phyloP scores from a whole-genome alignment of 1,284 basidiomycete species.

The Heterobasidion occidentale region DNA sequence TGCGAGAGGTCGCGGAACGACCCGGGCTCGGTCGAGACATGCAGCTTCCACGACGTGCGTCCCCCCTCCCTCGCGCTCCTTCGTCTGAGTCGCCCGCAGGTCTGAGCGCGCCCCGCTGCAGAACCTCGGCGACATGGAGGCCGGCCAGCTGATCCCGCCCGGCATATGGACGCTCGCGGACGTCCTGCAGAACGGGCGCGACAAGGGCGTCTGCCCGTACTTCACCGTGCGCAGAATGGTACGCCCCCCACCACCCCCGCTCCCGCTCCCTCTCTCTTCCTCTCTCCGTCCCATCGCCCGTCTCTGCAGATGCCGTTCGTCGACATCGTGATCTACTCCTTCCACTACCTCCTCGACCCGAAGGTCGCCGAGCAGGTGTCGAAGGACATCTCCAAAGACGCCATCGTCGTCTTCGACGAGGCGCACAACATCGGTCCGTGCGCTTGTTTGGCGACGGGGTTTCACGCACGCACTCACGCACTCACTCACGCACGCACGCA shows the following conservation, averaged over 20 bases:
- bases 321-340: slow-evolving; percentile 97
- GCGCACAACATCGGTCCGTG: slow-evolving; percentile 94
- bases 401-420: slow-evolving; percentile 99
- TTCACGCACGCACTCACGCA: not conserved
- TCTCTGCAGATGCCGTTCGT: slow-evolving; percentile 81
- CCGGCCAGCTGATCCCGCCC: slow-evolving; percentile 78
- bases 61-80: not conserved
- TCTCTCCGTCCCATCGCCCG: not conserved
- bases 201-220: slow-evolving; percentile 90
- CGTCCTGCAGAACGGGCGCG: slow-evolving; percentile 82
- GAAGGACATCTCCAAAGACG: slow-evolving; percentile 94
- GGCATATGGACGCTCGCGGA: slow-evolving; percentile 96
- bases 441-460: not conserved
- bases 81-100: too few relatives aligned
- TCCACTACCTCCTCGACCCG: slow-evolving; percentile 97
- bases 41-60: slow-evolving; percentile 91
- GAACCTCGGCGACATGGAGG: slow-evolving; percentile 75
- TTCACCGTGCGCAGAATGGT: slow-evolving; percentile 97
- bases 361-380: slow-evolving; percentile 99
- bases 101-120: slow-evolving; percentile 17
- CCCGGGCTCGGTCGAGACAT: slow-evolving; percentile 90
- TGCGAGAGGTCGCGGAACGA: slow-evolving; percentile 84
- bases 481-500: too few relatives aligned
- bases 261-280: not conserved
- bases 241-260: slow-evolving; percentile 13